Evolutionary conservation across 1,284 basidiomycete genomes (phyloP), one percentile per base, ranked within the genome.

Genomic region (Pseudozyma tsukubaensis): DNA sequence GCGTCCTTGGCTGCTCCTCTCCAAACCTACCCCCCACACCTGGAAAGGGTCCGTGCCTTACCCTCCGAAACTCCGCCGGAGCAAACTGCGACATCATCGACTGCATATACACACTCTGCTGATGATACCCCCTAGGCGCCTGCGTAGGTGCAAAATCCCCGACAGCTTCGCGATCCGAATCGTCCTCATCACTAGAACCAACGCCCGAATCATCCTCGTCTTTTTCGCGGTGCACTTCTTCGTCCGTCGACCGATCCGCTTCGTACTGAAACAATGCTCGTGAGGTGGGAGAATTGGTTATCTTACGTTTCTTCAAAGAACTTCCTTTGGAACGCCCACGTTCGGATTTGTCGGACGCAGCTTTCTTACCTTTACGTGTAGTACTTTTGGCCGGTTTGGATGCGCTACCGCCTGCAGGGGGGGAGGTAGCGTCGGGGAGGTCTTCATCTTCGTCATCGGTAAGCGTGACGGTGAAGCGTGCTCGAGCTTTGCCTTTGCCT

Each of bases 211-310:
- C 88, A 65, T 90, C 88, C 43, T 84, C 83, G 60, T 80, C 80
- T 13, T 76, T 77, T 56, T 83, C 78, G 29, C 84, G 82, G 50
- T 57, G 92, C 89, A 68, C 86, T 29, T 83, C 87, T 78, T 93
- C 92, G 70, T 92, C 91, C 21, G 92, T 93, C 16, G 92, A 92
- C 78, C 93, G 92, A 29, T 86, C 86, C 1, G 92, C 85, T 90
- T 91, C 54, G 88, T 86, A 75, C 91, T 90, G 62, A 90, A 87
- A 85, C 88, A 88, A 11, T 4, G 73, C 71, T 18, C 89, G 72
- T 85, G 81, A 82, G 44, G 63, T 75, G 43, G 81, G 85, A 39
- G 84, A 81, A 63, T 82, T 81, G 13, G 70, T 58, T 24, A 79
- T 81, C 68, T 80, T 77, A 4, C 71, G 57, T 56, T 70, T 69